These are phyloP conservation scores for Strobilomyces dryophilus DNA, from an alignment of 768 basidiomycete genomes.

Conservation along the genomic window DNA sequence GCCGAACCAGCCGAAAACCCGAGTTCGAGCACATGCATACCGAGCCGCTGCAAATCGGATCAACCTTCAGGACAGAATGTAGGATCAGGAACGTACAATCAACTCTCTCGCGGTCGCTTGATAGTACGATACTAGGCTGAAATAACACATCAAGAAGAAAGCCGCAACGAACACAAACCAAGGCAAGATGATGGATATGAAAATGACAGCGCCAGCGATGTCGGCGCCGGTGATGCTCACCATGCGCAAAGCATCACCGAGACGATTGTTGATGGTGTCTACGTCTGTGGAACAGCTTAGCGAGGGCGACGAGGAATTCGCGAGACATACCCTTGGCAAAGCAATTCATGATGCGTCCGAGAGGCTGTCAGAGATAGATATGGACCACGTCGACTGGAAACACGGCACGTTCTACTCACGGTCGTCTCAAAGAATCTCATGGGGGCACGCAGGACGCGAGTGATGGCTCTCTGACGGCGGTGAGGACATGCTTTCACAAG, in stretches of 20 bases:
- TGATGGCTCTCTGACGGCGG: slow-evolving; percentile 48
- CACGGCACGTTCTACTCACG: slow-evolving; percentile 32
- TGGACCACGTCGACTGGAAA: not conserved
- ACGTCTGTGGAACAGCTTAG: slow-evolving; percentile 41
- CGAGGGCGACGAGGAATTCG: not conserved
- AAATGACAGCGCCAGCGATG: slow-evolving; percentile 72
- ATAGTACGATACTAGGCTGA: slow-evolving; percentile 76
- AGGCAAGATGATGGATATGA: slow-evolving; percentile 73
- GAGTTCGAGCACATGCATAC: slow-evolving; percentile 26
- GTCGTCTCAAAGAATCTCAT: slow-evolving; percentile 92
- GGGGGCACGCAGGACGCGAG: slow-evolving; percentile 75
- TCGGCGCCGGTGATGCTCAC: slow-evolving; percentile 56
- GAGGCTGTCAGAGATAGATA: slow-evolving; percentile 42
- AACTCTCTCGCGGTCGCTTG: slow-evolving; percentile 82
- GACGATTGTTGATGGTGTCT: slow-evolving; percentile 74
- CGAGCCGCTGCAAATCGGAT: slow-evolving; percentile 46
- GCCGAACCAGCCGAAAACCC: not conserved
- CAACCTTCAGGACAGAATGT: not conserved
- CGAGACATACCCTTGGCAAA: slow-evolving; percentile 65
- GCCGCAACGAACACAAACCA: slow-evolving; percentile 81
- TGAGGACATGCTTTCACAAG: not conserved
- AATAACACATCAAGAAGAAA: slow-evolving; percentile 56
- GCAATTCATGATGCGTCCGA: slow-evolving; percentile 89
- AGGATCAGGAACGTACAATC: slow-evolving; percentile 45
- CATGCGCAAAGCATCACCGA: slow-evolving; percentile 77